These are phyloP conservation scores for Backusella luteola DNA, from an alignment of 192 early-diverging fungal species.

Conservation along the genomic window DNA sequence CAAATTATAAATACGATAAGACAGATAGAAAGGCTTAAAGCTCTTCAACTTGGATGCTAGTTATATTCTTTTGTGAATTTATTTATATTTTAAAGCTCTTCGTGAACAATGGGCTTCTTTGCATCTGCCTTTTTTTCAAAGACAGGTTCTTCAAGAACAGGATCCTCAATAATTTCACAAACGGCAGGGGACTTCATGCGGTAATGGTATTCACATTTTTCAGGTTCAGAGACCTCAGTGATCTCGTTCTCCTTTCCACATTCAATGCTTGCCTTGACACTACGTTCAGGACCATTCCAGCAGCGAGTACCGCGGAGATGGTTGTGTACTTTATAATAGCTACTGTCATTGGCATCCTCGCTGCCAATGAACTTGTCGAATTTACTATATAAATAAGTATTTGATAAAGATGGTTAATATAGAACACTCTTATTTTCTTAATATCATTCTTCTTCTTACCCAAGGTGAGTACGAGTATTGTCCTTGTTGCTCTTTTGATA, in stretches of 20 bases:
- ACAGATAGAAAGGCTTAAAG: not conserved
- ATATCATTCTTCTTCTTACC: conserved; percentile 32
- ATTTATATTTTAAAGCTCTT: conserved; percentile 24
- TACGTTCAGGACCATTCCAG: conserved; percentile 93
- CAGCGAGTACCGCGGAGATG: conserved; percentile 78
- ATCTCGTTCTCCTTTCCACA: conserved; percentile 75
- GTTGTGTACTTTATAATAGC: conserved; percentile 56
- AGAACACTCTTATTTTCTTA: not conserved
- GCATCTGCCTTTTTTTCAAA: conserved; percentile 10
- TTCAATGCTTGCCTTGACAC: conserved; percentile 57
- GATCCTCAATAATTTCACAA: conserved; percentile 44
- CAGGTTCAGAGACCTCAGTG: conserved; percentile 77
- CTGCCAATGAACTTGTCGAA: conserved; percentile 45
- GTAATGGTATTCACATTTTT: conserved; percentile 91
- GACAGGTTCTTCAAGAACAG: not conserved
- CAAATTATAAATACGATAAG: not conserved
- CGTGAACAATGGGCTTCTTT: conserved; percentile 12
- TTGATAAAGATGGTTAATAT: conserved; percentile 3
- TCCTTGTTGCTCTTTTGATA: conserved; percentile 72
- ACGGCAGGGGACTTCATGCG: conserved; percentile 77
- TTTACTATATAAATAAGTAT: conserved; percentile 26
- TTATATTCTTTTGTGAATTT: not conserved
- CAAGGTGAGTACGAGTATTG: conserved; percentile 49
- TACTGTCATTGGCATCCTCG: conserved; percentile 31
- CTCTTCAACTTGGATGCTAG: not conserved